A percentile compares a stretch with the other conserved stretches of the same genome.
Conservation (phyloP, 1,284 basidiomycete species). For the Cutaneotrichosporon cutaneum region DNA sequence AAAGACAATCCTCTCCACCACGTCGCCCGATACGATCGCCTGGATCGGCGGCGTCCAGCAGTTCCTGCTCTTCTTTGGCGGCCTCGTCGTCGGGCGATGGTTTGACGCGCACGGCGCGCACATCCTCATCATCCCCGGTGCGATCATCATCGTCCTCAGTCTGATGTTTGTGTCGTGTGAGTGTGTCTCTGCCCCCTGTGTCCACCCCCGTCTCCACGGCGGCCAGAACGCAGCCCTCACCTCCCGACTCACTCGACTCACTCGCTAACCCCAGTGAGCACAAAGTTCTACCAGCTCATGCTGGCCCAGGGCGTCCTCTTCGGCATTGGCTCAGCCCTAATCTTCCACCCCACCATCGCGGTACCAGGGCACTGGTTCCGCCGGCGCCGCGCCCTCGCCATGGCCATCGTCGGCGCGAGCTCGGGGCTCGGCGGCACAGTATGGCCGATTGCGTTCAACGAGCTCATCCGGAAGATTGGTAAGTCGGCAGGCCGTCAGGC, state of each 20-base stretch:
- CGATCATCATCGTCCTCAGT: constrained; percentile 55
- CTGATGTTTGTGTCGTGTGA: constrained; percentile 17
- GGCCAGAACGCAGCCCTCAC: too few relatives aligned
- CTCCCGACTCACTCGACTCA: background rate
- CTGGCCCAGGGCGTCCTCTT: constrained; percentile 33
- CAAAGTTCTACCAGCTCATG: constrained; percentile 60
- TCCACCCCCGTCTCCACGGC: too few relatives aligned
- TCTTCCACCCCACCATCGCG: constrained; percentile 57
- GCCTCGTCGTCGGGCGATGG: constrained; percentile 31
- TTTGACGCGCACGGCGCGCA: constrained; percentile 38
- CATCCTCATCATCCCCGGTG: constrained; percentile 55
- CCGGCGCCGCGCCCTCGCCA: constrained; percentile 33
- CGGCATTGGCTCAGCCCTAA: constrained; percentile 49
- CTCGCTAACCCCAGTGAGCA: constrained; percentile 53
- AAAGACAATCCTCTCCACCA: constrained; percentile 21
- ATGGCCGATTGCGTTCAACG: constrained; percentile 18
- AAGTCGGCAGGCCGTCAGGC: background rate
- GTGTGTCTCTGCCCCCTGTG: background rate
- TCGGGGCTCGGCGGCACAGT: constrained; percentile 47
- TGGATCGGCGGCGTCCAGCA: constrained; percentile 72
- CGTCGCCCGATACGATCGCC: constrained; percentile 48
- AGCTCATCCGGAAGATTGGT: constrained; percentile 14
- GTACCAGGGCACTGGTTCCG: constrained; percentile 59
- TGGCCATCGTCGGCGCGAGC: constrained; percentile 36
- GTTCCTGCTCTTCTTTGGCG: constrained; percentile 55